Base-by-base conservation (phyloP, 495 filamentous ascomycete species). In the Aspergillus homomorphus region DNA sequence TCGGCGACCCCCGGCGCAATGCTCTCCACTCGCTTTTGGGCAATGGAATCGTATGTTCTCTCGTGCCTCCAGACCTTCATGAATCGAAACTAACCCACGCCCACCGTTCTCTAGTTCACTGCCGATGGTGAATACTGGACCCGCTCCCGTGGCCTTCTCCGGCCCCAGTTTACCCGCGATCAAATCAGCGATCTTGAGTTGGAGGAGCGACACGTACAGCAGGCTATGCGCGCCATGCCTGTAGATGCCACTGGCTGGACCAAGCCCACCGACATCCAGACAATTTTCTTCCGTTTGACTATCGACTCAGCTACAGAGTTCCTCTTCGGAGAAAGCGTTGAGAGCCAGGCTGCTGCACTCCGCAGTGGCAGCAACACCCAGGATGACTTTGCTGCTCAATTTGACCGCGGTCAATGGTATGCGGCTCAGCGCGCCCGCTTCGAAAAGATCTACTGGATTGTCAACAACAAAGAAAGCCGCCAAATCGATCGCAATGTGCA, bases 271-370 rank as follows among this genome's bases (percentile, higher is more conserved):
- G 81, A 87, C 62, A 75, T 88, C 45, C 82, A 84, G 58, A 67
- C 73, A 10, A 74, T 88, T 33, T 86, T 88, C 70, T 87, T 83
- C 72, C 77, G 78, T 20, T 74, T 89, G 64, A 86, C 86, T 4
- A 77, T 89, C 24, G 87, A 90, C 70, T 81, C 80, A 7, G 81
- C 85, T 15, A 88, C 83, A 3, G 84, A 87, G 51, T 87, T 89
- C 62, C 77, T 89, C 30, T 87, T 90, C 63, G 87, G 87, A 19
- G 75, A 84, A 61, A 82, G 79, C 63, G 67, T 75, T 15, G 67
- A 81, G 26, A 74, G 69, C 62, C 77, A 73, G 58, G 58, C 54
- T 18, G 67, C 62, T 41, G 70, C 67, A 0, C 49, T 73, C 1
- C 55, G 68, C 22, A 62, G 61, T 43, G 54, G 66, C 1, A 53